phyloP scores from a whole-genome alignment of 768 basidiomycete species.

The Cubamyces lactineus region DNA sequence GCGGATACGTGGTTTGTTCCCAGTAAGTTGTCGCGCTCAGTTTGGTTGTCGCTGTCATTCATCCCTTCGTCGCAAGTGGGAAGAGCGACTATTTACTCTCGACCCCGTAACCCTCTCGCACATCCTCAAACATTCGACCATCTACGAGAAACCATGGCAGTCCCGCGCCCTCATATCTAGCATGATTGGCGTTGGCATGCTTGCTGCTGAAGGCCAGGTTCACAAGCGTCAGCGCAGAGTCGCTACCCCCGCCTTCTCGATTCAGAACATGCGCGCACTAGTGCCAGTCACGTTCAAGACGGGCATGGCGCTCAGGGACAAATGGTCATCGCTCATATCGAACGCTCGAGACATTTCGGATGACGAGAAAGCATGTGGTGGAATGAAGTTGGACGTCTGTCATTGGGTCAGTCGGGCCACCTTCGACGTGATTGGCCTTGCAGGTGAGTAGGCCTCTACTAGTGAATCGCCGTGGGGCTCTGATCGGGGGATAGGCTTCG shows the following conservation, averaged over 20 bases:
- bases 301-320: constrained; percentile 61
- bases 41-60: background rate
- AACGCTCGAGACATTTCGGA: constrained; percentile 28
- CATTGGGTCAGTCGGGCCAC: constrained; percentile 84
- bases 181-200: constrained; percentile 83
- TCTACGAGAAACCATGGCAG: constrained; percentile 86
- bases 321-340: constrained; percentile 57
- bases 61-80: constrained; percentile 54
- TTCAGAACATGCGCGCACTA: constrained; percentile 74
- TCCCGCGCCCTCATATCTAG: constrained; percentile 73
- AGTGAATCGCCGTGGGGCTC: background rate
- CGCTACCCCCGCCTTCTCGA: constrained; percentile 76
- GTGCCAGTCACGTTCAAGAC: constrained; percentile 75
- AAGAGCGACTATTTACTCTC: constrained; percentile 76
- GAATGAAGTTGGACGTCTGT: constrained; percentile 66
- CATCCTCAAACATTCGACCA: constrained; percentile 68
- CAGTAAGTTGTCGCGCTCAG: constrained; percentile 50
- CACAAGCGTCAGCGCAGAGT: constrained; percentile 84
- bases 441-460: constrained; percentile 48
- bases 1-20: constrained; percentile 66
- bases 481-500: constrained; percentile 61
- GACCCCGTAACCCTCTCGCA: constrained; percentile 78
- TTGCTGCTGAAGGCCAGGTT: constrained; percentile 74
- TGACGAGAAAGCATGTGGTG: constrained; percentile 21
- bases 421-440: constrained; percentile 90